Evolutionary conservation across 768 basidiomycete genomes (phyloP).

Genomic region (Podaxis sp.): DNA sequence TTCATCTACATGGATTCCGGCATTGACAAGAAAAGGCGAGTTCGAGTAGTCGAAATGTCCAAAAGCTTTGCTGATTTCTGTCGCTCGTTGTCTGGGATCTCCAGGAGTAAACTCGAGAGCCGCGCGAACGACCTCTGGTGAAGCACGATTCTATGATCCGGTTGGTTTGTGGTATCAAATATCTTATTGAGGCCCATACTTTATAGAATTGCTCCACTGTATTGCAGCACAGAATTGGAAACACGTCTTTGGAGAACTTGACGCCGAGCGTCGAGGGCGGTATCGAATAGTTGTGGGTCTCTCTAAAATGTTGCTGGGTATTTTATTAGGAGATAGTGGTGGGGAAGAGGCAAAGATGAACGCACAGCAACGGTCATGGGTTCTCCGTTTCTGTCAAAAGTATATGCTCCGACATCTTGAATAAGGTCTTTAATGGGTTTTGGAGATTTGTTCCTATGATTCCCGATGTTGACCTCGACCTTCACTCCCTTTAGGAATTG

Average conservation of each 20-base stretch:
- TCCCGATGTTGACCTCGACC: conserved; percentile 21
- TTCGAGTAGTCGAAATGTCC: conserved; percentile 33
- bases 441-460: conserved; percentile 22
- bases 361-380: conserved; percentile 28
- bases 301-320: conserved; percentile 29
- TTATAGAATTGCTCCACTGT: conserved; percentile 31
- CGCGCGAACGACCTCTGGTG: conserved; percentile 30
- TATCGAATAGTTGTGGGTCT: conserved; percentile 23
- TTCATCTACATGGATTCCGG: conserved; percentile 34
- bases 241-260: conserved; percentile 24
- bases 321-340: neutral
- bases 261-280: conserved; percentile 27
- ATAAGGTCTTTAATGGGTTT: conserved; percentile 30
- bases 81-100: conserved; percentile 23
- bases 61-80: conserved; percentile 28
- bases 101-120: conserved; percentile 29
- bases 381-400: conserved; percentile 28
- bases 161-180: neutral
- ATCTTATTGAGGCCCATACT: conserved; percentile 14
- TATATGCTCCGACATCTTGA: conserved; percentile 23
- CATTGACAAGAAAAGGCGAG: conserved; percentile 41
- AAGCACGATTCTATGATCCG: conserved; percentile 25
- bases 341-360: neutral
- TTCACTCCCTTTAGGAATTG: conserved; percentile 31
- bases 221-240: conserved; percentile 27